phyloP scores from a whole-genome alignment of 2,329 filamentous ascomycete species.

The Mycosphaerella sp. region DNA sequence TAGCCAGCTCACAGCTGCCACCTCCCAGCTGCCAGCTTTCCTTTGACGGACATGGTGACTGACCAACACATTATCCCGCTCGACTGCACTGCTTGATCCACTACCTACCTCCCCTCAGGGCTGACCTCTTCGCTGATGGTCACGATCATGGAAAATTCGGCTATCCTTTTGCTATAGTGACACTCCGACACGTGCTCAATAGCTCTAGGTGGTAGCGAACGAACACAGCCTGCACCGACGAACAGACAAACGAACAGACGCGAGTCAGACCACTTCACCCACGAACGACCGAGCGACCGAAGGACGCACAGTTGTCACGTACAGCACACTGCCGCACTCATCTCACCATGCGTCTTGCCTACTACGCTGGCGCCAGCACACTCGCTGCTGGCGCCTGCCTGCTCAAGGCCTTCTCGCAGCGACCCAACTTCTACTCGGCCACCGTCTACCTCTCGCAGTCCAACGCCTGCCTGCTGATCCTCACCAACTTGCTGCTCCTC shows the following conservation, averaged over 20 bases:
- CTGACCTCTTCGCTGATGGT: constrained; percentile 27
- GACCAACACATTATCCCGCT: no score
- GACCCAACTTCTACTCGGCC: constrained; percentile 96
- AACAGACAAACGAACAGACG: constrained; percentile 3
- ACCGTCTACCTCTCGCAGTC: constrained; percentile 96
- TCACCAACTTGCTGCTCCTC: constrained; percentile 85
- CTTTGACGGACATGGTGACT: neutral
- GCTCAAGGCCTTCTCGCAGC: constrained; percentile 84
- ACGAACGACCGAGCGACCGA: neutral
- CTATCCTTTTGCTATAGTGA: neutral
- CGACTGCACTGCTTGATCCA: no score
- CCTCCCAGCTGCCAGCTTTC: constrained; percentile 6
- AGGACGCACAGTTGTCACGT: neutral
- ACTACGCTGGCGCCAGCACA: constrained; percentile 54
- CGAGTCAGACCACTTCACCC: constrained; percentile 2
- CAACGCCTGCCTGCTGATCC: constrained; percentile 88
- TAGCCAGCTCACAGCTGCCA: neutral
- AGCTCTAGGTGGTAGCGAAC: no score
- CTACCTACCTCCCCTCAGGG: neutral
- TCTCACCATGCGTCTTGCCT: constrained; percentile 28
- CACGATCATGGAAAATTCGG: constrained; percentile 17
- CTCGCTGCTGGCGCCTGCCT: constrained; percentile 78
- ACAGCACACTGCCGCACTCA: neutral
- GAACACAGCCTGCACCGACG: no score
- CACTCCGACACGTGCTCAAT: neutral